Conservation (phyloP, 805 yeast species). For the Yarrowia yakushimensis region DNA sequence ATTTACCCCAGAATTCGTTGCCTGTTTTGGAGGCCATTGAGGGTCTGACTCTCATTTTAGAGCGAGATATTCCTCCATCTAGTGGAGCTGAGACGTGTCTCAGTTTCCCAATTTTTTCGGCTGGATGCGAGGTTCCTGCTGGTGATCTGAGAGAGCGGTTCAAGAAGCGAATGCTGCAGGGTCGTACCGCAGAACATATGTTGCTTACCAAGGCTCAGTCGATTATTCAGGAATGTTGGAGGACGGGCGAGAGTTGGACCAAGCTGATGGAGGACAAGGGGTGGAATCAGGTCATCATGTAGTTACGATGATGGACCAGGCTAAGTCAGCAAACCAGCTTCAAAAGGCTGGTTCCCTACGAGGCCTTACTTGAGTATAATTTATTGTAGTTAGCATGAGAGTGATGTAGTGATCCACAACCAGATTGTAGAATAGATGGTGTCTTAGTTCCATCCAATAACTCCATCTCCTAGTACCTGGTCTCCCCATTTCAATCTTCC, state of each 20-base stretch:
- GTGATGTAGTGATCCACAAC: not conserved
- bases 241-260: constrained; percentile 19
- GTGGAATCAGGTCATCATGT: constrained; percentile 21
- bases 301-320: not conserved
- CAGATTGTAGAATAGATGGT: too few relatives aligned
- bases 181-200: constrained; percentile 4
- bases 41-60: constrained; percentile 42
- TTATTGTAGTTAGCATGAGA: constrained; percentile 16
- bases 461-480: constrained; percentile 13
- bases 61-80: constrained; percentile 43
- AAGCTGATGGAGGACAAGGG: constrained; percentile 21
- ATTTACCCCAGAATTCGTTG: constrained; percentile 45
- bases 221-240: constrained; percentile 22
- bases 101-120: constrained; percentile 53
- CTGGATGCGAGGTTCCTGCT: constrained; percentile 55
- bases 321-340: too few relatives aligned
- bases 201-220: constrained; percentile 12
- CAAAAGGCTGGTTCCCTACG: too few relatives aligned
- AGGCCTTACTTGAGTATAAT: not conserved
- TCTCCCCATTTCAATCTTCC: not conserved
- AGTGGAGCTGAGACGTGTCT: constrained; percentile 55
- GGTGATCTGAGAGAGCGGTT: constrained; percentile 40
- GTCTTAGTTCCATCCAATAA: constrained; percentile 9
- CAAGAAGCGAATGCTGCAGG: constrained; percentile 34
- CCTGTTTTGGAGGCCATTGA: constrained; percentile 49